phyloP scores from a whole-genome alignment of 148 eudicot genomes.

The Beta vulgaris region DNA sequence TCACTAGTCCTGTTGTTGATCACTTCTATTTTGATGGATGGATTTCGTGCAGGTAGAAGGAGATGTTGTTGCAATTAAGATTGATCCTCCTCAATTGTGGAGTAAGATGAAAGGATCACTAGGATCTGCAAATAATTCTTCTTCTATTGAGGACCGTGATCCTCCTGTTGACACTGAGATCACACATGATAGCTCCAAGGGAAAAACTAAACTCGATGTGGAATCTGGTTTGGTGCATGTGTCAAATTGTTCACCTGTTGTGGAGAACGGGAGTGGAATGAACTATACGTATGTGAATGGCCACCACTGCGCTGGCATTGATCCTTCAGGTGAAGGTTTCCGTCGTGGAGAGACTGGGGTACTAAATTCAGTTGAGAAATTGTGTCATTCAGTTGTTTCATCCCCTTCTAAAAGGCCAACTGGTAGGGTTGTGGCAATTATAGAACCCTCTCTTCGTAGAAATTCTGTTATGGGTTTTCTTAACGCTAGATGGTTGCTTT shows the following conservation, averaged over 20 bases:
- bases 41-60: conserved; percentile 68
- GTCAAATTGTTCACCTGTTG: conserved; percentile 23
- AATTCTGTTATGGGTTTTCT: conserved; percentile 74
- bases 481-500: conserved; percentile 49
- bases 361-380: conserved; percentile 44
- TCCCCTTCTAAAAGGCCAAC: conserved; percentile 79
- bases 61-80: conserved; percentile 69
- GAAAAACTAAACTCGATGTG: conserved; percentile 41
- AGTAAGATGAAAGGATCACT: conserved; percentile 73
- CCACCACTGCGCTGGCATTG: conserved; percentile 23
- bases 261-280: conserved; percentile 25
- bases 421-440: conserved; percentile 69
- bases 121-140: conserved; percentile 36
- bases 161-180: conserved; percentile 25
- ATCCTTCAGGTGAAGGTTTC: conserved; percentile 27
- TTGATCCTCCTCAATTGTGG: conserved; percentile 71
- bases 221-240: conserved; percentile 10
- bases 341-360: conserved; percentile 28
- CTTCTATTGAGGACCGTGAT: conserved; percentile 28
- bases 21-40: not conserved
- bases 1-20: too few relatives aligned
- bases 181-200: conserved; percentile 36
- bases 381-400: conserved; percentile 43
- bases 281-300: conserved; percentile 28
- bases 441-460: conserved; percentile 63